Evolutionary conservation across 2,329 filamentous ascomycete genomes (phyloP), one percentile per base, ranked within the genome.

Genomic region (Sclerotinia subarctica): DNA sequence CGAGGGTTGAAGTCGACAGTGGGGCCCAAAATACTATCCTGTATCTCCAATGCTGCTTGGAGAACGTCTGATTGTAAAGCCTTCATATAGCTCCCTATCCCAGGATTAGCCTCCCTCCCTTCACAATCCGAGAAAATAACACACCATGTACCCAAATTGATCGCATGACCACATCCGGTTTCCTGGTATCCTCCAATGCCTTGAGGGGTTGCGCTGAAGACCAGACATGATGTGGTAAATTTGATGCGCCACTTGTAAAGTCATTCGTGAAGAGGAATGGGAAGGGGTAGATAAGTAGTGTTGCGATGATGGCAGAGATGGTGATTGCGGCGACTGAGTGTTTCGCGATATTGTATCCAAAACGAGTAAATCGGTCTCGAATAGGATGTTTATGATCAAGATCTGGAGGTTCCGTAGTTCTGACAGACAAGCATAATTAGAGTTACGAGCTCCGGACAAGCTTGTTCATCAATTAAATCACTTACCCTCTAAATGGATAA

Each of bases 161-260:
- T 72, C 90, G 89, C 86, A 94, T 90, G 67, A 91, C 87, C n/a
- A 94, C 87, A 77, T 94, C 90, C 5, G 89, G 84, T 65, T 46
- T 44, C 19, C 82, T 79, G 56, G 82, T 80, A 35, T 79, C 76
- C 5, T 79, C 78, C 66, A 81, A 81, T 59, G 85, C 84, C 47
- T 84, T 79, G 66, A 91, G 81, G 38, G 88, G 86, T 69, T 87
- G 86, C 7, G 89, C 90, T 49, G 89, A 89, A 35, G 91, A 93
- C 91, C 91, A 94, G 72, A 91, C 90, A 84, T 94, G 90, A 75
- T 90, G 88, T 42, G 91, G 91, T 10, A 93, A 81, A 70, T 88
- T 90, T 64, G 90, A 89, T 32, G 88, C 86, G 72, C 89, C 88
- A 75, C 88, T 90, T 73, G 87, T 87, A 72, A 90, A 89, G 77